phyloP scores from a whole-genome alignment of 2,329 filamentous ascomycete species.

The Colletotrichum orchidophilum region DNA sequence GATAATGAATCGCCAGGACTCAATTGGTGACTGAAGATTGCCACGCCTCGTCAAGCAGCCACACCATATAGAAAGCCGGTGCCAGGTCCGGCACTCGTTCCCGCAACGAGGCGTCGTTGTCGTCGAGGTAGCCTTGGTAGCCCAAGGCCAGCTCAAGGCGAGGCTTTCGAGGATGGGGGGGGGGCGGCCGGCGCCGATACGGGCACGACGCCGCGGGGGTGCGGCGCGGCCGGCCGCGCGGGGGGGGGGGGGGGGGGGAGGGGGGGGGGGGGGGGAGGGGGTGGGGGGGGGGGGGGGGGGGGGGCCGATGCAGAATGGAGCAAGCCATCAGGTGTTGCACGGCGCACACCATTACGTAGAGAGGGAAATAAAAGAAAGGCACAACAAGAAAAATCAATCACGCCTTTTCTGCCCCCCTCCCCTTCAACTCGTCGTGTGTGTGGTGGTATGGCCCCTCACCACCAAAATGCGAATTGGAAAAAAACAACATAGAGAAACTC shows the following conservation, averaged over 20 bases:
- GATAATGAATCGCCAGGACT: neutral
- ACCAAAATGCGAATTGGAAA: neutral
- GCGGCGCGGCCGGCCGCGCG: too few species aligned
- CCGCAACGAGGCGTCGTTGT: neutral
- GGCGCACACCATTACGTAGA: neutral
- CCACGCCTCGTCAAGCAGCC: neutral
- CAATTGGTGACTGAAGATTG: neutral
- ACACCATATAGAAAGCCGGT: neutral
- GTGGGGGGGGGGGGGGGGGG: too few species aligned
- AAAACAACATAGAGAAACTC: neutral
- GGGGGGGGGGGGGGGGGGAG: too few species aligned
- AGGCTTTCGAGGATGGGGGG: neutral
- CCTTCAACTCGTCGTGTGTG: neutral
- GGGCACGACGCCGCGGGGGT: too few species aligned
- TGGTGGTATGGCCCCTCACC: neutral
- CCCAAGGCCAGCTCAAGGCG: neutral
- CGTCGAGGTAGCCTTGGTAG: neutral
- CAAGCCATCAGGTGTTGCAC: slow-evolving; percentile 13
- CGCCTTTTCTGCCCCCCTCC: neutral
- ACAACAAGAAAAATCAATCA: neutral
- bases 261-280: too few species aligned
- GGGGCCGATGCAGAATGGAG: neutral
- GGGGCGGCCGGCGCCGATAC: too few species aligned
- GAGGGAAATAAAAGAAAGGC: neutral
- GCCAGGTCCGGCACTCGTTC: neutral